phyloP scores from a whole-genome alignment of 129 eudicot species.

The Glebionis coronaria region DNA sequence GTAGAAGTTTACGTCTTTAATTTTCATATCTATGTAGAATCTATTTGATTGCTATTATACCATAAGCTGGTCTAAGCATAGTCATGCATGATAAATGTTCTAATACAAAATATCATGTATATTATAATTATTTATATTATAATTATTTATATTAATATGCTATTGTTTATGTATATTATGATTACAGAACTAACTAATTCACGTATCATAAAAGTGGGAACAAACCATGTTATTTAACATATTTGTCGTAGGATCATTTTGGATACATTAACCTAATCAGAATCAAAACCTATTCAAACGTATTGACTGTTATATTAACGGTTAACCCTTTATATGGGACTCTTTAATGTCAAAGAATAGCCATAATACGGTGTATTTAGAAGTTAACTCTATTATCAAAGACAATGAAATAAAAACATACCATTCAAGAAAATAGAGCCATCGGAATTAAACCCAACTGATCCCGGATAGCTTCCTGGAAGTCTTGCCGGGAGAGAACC shows the following conservation, averaged over 20 bases:
- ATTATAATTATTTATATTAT: too few species aligned
- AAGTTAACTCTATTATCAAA: too few species aligned
- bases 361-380: too few species aligned
- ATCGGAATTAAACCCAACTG: constrained; percentile 81
- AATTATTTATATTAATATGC: too few species aligned
- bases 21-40: neutral
- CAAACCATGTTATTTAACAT: neutral
- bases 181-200: neutral
- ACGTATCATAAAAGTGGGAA: neutral
- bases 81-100: neutral
- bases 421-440: constrained; percentile 84
- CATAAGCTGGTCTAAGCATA: neutral
- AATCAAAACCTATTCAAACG: neutral
- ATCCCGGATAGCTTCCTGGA: constrained; percentile 80
- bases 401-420: constrained; percentile 27
- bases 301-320: neutral
- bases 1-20: too few species aligned
- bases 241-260: neutral
- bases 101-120: neutral
- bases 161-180: too few species aligned
- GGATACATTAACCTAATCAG: too few species aligned
- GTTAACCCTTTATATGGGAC: constrained; percentile 8
- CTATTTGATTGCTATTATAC: neutral
- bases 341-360: constrained; percentile 1
- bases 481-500: constrained; percentile 45